A percentile compares a stretch with the other conserved stretches of the same genome.
Conservation (phyloP, 352 stramenopile genomes). For the Globisporangium barbulae region DNA sequence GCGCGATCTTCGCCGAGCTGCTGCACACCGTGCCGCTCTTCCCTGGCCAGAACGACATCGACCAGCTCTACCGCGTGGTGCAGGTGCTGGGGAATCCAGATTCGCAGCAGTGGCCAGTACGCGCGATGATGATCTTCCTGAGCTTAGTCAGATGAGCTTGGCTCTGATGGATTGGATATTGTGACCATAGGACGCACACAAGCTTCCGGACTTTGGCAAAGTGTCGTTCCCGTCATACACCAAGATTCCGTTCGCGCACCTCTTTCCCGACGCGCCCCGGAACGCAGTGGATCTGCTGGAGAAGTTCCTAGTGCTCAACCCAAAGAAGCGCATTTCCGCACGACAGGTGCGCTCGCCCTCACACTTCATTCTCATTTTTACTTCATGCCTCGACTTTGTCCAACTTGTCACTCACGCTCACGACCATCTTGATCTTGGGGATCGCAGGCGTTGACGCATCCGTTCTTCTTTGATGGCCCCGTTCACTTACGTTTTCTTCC, state of each 20-base stretch:
- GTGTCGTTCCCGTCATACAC: constrained; percentile 59
- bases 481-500: constrained; percentile 21
- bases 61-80: constrained; percentile 75
- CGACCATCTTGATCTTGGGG: background rate
- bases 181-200: constrained; percentile 23
- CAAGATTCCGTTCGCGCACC: constrained; percentile 30
- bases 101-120: constrained; percentile 48
- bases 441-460: constrained; percentile 32
- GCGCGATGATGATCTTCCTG: background rate
- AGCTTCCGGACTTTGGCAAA: constrained; percentile 68
- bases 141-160: background rate
- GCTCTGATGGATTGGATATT: background rate
- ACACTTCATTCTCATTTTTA: background rate
- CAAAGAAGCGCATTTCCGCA: constrained; percentile 34
- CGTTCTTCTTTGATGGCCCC: constrained; percentile 44
- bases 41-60: constrained; percentile 75
- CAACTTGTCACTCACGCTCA: no score
- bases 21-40: constrained; percentile 64
- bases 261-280: constrained; percentile 46
- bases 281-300: constrained; percentile 52
- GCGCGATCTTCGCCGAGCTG: constrained; percentile 64
- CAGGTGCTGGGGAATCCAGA: constrained; percentile 61
- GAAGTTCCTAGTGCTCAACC: constrained; percentile 34
- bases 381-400: background rate
- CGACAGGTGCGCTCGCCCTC: constrained; percentile 25